A percentile compares a stretch with the other conserved stretches of the same genome.
Evolutionary conservation across 805 yeast species (phyloP).

Genomic region (Cyberlindnera bimundalis): DNA sequence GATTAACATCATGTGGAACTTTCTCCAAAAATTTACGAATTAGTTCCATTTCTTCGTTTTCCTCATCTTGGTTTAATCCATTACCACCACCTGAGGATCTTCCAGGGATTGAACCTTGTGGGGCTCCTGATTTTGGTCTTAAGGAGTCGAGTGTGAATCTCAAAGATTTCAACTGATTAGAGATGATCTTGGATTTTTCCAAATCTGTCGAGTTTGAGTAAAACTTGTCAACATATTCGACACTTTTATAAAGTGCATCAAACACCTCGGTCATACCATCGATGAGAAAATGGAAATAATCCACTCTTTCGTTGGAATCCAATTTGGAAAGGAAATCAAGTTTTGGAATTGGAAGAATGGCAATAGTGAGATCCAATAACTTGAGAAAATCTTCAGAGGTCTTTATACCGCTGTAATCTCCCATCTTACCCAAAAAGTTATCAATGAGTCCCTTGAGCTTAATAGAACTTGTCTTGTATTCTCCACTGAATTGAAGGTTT

Average conservation of each 20-base stretch:
- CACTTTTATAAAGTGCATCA: conserved; percentile 32
- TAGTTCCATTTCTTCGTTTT: conserved; percentile 37
- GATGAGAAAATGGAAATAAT: conserved; percentile 32
- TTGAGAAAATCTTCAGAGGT: conserved; percentile 27
- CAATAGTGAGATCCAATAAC: conserved; percentile 44
- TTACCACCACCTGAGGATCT: background rate
- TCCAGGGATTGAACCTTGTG: conserved; percentile 6
- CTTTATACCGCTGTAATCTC: conserved; percentile 21
- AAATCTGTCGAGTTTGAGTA: conserved; percentile 46
- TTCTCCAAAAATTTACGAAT: conserved; percentile 31
- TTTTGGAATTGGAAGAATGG: conserved; percentile 50
- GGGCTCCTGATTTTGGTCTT: conserved; percentile 25
- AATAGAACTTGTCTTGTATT: conserved; percentile 42
- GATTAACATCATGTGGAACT: conserved; percentile 30
- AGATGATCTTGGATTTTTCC: conserved; percentile 52
- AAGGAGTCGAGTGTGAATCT: conserved; percentile 47
- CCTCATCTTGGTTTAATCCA: conserved; percentile 14
- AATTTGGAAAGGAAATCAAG: conserved; percentile 35
- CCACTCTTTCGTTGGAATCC: conserved; percentile 34
- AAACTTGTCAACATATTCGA: conserved; percentile 42
- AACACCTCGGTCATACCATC: conserved; percentile 38
- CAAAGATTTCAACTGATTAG: conserved; percentile 51
- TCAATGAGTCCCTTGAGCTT: conserved; percentile 37
- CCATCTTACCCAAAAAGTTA: conserved; percentile 23
- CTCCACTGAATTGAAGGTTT: conserved; percentile 51